phyloP scores from a whole-genome alignment of 305 asterid genomes.

The Solanum chacoense region DNA sequence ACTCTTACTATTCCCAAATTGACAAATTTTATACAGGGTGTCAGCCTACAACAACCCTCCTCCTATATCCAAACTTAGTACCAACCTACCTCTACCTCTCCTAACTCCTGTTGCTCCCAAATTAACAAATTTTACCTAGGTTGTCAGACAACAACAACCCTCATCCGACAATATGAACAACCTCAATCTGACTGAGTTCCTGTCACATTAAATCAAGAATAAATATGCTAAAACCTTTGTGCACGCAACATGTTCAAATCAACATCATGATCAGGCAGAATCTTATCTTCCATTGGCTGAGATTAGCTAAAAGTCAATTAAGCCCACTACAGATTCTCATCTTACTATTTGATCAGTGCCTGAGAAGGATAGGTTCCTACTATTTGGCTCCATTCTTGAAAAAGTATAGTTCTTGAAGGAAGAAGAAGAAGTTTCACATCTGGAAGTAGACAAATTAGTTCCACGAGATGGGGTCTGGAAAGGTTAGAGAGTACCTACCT shows the following conservation, averaged over 20 bases:
- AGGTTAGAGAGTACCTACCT: neutral
- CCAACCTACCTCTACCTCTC: neutral
- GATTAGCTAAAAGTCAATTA: neutral
- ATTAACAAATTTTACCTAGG: neutral
- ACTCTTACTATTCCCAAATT: neutral
- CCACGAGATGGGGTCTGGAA: neutral
- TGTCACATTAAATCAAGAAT: neutral
- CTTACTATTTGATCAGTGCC: neutral
- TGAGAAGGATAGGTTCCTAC: neutral
- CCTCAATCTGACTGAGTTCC: neutral
- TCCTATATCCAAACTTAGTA: neutral
- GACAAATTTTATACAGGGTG: neutral
- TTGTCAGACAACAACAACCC: neutral
- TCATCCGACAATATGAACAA: neutral
- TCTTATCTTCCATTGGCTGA: neutral
- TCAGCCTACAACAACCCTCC: neutral
- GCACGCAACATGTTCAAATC: conserved; percentile 2
- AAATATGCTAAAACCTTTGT: neutral
- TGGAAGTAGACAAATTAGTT: neutral
- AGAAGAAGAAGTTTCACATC: neutral
- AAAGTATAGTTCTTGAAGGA: neutral
- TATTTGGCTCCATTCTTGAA: neutral
- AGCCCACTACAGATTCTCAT: neutral
- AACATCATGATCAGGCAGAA: neutral
- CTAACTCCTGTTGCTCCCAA: neutral